These are phyloP conservation scores for Ascochyta pisi DNA, from an alignment of 2,329 filamentous ascomycete genomes.

Conservation along the genomic window DNA sequence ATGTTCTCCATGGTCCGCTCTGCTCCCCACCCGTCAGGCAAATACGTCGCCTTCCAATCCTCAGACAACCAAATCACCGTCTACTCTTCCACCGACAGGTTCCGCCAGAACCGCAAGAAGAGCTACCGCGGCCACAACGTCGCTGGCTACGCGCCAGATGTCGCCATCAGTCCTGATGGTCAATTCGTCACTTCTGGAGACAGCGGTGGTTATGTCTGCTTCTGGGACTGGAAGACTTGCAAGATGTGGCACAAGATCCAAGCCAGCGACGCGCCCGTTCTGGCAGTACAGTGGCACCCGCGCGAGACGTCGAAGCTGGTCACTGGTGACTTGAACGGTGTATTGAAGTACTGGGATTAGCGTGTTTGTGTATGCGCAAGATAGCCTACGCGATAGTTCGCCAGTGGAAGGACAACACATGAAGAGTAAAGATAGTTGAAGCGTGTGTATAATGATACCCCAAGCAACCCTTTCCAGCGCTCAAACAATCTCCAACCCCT, in stretches of 20 bases:
- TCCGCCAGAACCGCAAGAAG: constrained; percentile 97
- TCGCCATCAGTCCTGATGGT: constrained; percentile 87
- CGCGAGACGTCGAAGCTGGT: constrained; percentile 94
- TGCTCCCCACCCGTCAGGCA: constrained; percentile 83
- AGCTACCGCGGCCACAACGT: constrained; percentile 95
- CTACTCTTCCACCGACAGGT: constrained; percentile 92
- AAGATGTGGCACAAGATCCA: constrained; percentile 98
- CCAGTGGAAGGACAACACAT: not conserved
- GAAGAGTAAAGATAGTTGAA: not conserved
- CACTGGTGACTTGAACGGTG: constrained; percentile 86
- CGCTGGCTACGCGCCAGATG: constrained; percentile 88
- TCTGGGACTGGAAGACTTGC: constrained; percentile 99
- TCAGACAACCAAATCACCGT: constrained; percentile 97
- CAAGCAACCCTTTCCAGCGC: not conserved
- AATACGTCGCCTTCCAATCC: constrained; percentile 92
- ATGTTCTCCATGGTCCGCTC: constrained; percentile 96
- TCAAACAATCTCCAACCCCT: not conserved
- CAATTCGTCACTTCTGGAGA: constrained; percentile 90
- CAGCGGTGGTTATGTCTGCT: constrained; percentile 86
- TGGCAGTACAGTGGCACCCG: constrained; percentile 95
- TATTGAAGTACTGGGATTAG: constrained; percentile 92
- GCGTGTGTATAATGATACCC: constrained; percentile 2
- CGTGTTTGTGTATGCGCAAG: not conserved
- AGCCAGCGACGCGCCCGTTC: constrained; percentile 80
- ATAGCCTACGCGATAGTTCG: too few relatives aligned